These are phyloP conservation scores for Phytophthora pini DNA, from an alignment of 352 stramenopile genomes.

Conservation along the genomic window DNA sequence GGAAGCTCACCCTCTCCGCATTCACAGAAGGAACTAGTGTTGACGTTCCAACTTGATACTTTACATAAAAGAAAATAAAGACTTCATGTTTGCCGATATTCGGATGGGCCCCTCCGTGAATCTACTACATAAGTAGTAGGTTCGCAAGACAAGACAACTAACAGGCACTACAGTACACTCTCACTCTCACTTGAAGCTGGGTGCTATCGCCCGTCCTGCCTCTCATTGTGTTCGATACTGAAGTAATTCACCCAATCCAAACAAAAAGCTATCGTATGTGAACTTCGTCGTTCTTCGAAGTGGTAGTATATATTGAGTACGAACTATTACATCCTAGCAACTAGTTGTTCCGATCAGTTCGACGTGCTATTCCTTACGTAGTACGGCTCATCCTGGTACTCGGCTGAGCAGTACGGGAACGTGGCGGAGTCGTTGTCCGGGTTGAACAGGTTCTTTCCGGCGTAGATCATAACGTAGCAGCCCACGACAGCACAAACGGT, in stretches of 20 bases:
- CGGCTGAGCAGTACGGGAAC: conserved; percentile 42
- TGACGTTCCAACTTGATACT: conserved; percentile 1
- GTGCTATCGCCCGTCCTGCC: too few species aligned
- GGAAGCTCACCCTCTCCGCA: conserved; percentile 93
- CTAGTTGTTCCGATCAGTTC: conserved; percentile 8
- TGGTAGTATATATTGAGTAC: too few species aligned
- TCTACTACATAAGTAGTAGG: too few species aligned
- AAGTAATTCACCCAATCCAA: too few species aligned
- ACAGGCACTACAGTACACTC: too few species aligned
- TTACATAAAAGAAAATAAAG: conserved; percentile 5
- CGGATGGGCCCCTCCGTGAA: too few species aligned
- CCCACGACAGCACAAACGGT: conserved; percentile 34
- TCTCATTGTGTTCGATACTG: too few species aligned
- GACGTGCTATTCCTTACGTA: conserved; percentile 33
- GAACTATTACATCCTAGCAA: background rate
- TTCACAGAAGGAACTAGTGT: conserved; percentile 36
- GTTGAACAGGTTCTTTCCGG: conserved; percentile 38
- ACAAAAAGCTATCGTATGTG: too few species aligned
- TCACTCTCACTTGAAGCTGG: too few species aligned
- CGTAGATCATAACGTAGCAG: conserved; percentile 41
- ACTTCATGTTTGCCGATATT: conserved; percentile 1
- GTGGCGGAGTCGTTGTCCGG: conserved; percentile 11
- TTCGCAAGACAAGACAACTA: too few species aligned
- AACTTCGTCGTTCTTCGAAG: too few species aligned
- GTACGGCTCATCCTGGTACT: conserved; percentile 38